Conservation (phyloP, 129 eudicot genomes). For the Heracleum sosnowskyi region DNA sequence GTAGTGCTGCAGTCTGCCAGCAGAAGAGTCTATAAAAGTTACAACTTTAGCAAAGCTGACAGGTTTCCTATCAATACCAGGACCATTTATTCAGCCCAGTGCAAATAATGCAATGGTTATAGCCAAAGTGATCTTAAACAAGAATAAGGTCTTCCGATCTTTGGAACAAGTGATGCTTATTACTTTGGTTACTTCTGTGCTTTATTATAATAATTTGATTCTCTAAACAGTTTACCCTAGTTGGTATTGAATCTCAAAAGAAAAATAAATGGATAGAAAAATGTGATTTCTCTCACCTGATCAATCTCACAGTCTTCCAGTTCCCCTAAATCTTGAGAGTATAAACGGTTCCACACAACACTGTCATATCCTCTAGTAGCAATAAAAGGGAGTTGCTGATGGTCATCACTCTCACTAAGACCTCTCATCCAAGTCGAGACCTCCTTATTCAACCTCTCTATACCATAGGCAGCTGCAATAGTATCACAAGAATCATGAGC, state of each 20-base stretch:
- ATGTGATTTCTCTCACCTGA: conserved; percentile 39
- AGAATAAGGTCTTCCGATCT: not conserved
- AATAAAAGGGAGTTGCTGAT: conserved; percentile 54
- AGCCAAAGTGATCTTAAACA: not conserved
- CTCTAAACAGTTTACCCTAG: not conserved
- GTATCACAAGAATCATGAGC: conserved; percentile 13
- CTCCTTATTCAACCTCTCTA: conserved; percentile 82
- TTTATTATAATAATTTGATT: not conserved
- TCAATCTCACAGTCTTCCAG: conserved; percentile 53
- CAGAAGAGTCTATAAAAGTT: not conserved
- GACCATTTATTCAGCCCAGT: not conserved
- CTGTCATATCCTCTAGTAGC: conserved; percentile 96
- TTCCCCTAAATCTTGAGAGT: conserved; percentile 70
- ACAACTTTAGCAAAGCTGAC: not conserved
- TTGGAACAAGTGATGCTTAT: not conserved
- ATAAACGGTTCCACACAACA: conserved; percentile 95
- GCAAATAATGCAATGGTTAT: not conserved
- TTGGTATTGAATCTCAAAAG: conserved; percentile 3
- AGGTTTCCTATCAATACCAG: not conserved
- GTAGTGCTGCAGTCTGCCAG: not conserved
- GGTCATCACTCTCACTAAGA: conserved; percentile 27
- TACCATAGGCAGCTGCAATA: conserved; percentile 75
- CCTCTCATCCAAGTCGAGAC: conserved; percentile 88
- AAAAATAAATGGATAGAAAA: not conserved
- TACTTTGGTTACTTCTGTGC: not conserved